Percentiles rank a stretch among this genome's conserved stretches.
Evolutionary conservation across 306 rosid genomes (phyloP).

Genomic region (Trifolium dubium): DNA sequence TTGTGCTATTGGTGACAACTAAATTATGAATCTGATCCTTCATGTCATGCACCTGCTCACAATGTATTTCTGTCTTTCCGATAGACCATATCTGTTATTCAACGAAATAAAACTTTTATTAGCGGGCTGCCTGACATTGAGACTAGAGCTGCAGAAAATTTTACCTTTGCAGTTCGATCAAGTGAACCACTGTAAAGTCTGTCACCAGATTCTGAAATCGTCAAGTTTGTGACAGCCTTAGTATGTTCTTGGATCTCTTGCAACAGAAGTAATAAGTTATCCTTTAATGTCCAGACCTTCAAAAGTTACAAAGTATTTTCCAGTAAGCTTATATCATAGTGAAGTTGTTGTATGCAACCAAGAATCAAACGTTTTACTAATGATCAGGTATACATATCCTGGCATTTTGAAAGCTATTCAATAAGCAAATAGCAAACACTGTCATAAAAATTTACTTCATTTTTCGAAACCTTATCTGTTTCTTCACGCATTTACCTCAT

Average conservation of each 20-base stretch:
- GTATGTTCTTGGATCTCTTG: slow-evolving; percentile 76
- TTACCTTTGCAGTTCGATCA: slow-evolving; percentile 77
- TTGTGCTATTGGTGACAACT: slow-evolving; percentile 52
- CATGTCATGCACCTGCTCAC: slow-evolving; percentile 71
- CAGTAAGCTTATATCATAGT: slow-evolving; percentile 36
- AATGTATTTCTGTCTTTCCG: slow-evolving; percentile 57
- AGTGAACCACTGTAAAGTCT: slow-evolving; percentile 85
- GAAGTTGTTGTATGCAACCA: slow-evolving; percentile 22
- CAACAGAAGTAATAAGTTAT: slow-evolving; percentile 65
- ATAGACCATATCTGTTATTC: slow-evolving; percentile 76
- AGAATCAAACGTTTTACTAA: slow-evolving; percentile 29
- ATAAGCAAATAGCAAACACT: slow-evolving; percentile 19
- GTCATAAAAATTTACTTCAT: slow-evolving; percentile 12
- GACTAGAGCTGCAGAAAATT: slow-evolving; percentile 17
- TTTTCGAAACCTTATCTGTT: not conserved
- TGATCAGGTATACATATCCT: not conserved
- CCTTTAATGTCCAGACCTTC: slow-evolving; percentile 82
- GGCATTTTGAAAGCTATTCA: slow-evolving; percentile 22
- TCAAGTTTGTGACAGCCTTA: slow-evolving; percentile 79
- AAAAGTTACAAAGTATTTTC: slow-evolving; percentile 41
- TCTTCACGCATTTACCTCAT: slow-evolving; percentile 13
- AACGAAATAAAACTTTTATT: slow-evolving; percentile 35
- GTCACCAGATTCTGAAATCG: slow-evolving; percentile 59
- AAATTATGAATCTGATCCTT: slow-evolving; percentile 84
- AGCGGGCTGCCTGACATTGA: slow-evolving; percentile 7